phyloP scores from a whole-genome alignment of 108 stramenopile species.

The Nitzschia palea region DNA sequence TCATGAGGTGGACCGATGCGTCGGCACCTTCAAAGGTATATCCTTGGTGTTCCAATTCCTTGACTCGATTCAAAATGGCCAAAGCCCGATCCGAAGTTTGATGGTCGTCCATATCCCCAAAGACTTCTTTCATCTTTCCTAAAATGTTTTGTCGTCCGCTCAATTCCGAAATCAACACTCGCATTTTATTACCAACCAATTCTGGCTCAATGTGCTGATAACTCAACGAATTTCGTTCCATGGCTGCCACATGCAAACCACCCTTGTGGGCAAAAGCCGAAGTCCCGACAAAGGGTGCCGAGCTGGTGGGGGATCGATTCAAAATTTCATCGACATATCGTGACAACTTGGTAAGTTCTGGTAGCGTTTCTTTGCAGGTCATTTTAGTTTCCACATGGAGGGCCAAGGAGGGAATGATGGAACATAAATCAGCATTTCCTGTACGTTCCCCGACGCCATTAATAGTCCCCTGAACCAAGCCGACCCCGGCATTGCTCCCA shows the following conservation, averaged over 20 bases:
- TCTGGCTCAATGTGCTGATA: conserved; percentile 92
- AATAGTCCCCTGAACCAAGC: conserved; percentile 90
- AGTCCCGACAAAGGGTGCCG: conserved; percentile 84
- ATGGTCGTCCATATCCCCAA: conserved; percentile 43
- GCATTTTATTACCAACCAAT: conserved; percentile 81
- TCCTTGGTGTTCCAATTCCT: conserved; percentile 83
- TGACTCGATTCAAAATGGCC: conserved; percentile 87
- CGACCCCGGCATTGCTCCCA: conserved; percentile 77
- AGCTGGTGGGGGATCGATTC: conserved; percentile 70
- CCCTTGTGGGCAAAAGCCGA: conserved; percentile 97
- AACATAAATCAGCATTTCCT: conserved; percentile 91
- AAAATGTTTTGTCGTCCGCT: conserved; percentile 90
- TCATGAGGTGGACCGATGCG: conserved; percentile 91
- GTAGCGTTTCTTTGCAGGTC: conserved; percentile 59
- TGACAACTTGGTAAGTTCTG: conserved; percentile 74
- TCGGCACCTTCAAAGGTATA: conserved; percentile 96
- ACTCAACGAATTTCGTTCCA: conserved; percentile 76
- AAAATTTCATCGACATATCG: conserved; percentile 89
- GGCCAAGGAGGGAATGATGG: conserved; percentile 82
- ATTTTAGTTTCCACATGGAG: conserved; percentile 68
- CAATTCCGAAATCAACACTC: conserved; percentile 86
- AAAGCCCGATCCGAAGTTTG: conserved; percentile 63
- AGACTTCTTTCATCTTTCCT: conserved; percentile 77
- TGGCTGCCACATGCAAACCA: conserved; percentile 90
- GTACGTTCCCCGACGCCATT: conserved; percentile 94